Base-by-base conservation (phyloP, 2,329 filamentous ascomycete species). In the Colletotrichum spaethianum region DNA sequence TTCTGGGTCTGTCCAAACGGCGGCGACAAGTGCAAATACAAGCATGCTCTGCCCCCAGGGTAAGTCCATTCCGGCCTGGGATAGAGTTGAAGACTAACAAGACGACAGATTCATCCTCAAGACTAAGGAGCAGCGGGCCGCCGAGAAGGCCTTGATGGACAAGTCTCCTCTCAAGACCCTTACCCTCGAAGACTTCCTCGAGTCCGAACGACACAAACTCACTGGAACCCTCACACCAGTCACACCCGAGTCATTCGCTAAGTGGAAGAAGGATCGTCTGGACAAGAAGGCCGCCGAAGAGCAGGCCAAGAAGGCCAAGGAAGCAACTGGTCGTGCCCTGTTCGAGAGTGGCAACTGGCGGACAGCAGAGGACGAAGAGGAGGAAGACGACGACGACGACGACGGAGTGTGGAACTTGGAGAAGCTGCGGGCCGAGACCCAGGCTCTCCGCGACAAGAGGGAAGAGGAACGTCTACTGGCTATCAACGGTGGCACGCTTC, bases 1-100 rank as follows among this genome's bases (percentile, higher is more conserved):
- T 98, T 99, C 85, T 99, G 96, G 96, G 88, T 91, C 72, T 99
- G 96, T 89, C 96, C 96, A 57, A 98, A 98, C 79, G 95, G 95
- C 75, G 96, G 94, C 75, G 93, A 99, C 81, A 94, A 98, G 84
- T 99, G 96, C 93, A 98, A 96, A 93, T 99, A 99, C 82, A 95
- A 93, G 84, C 96, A 99, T 83, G 95, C 93, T 79, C 88, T 99
- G 78, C 96, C 97, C 77, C 93, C 95, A 79, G 96, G 96, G 94
- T 97, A 90, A 79, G 93, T 90, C 50, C 14, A 52, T 28, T 42
- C 36, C n/a, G 33, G 38, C 12, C 36, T 23, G 28, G 6, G 14
- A 6, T 46, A 14, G 31, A 20, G 5, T 28, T 4, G 26, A 16
- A 42, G 4, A 42, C 57, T 73, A 53, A 65, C 67, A 6, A n/a